These are phyloP conservation scores for Annulohypoxylon moriforme DNA, from an alignment of 495 filamentous ascomycete genomes.

Conservation along the genomic window DNA sequence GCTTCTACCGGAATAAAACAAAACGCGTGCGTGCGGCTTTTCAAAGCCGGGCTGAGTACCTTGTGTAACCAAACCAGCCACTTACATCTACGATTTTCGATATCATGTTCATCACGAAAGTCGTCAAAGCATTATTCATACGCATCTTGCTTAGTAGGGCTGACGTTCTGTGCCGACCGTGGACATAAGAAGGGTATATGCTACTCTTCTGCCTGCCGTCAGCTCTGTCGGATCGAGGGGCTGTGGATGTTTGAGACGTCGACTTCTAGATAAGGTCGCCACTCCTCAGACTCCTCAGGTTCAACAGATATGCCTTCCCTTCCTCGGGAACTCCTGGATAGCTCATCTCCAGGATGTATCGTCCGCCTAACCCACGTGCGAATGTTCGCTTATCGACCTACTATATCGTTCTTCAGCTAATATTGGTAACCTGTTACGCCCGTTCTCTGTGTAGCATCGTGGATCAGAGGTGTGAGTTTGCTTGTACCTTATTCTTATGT, in stretches of 20 bases:
- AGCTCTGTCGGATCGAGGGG: neutral
- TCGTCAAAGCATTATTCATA: neutral
- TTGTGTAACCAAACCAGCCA: neutral
- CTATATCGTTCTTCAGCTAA: neutral
- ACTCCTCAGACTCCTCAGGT: neutral
- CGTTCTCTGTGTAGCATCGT: neutral
- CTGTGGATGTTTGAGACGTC: neutral
- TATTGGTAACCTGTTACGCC: slow-evolving; percentile 36
- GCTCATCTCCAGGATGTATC: neutral
- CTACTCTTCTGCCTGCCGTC: neutral
- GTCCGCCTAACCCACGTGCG: neutral
- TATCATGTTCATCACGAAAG: neutral
- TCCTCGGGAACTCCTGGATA: neutral
- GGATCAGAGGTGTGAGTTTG: slow-evolving; percentile 12
- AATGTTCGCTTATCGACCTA: neutral
- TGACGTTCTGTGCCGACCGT: neutral
- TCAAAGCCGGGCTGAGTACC: neutral
- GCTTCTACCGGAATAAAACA: neutral
- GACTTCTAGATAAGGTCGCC: neutral
- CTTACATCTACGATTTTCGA: neutral
- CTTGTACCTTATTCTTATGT: neutral
- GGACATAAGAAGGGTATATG: neutral
- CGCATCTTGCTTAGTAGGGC: neutral
- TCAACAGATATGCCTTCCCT: neutral
- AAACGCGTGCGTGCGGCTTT: neutral